Conservation (phyloP, 495 filamentous ascomycete genomes). For the Penicillium pulvis region DNA sequence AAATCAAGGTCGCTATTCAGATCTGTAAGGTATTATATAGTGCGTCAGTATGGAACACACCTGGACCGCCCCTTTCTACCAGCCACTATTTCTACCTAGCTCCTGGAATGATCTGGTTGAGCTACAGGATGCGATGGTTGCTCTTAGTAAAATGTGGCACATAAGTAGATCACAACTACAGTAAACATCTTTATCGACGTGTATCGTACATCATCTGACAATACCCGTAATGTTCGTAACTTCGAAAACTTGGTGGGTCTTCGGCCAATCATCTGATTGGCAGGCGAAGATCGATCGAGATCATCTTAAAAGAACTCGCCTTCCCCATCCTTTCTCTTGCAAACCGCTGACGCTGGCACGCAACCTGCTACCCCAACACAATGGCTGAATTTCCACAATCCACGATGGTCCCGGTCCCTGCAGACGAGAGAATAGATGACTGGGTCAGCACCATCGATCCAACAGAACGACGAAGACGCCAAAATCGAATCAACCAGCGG, state of each 20-base stretch:
- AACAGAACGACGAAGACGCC: conserved; percentile 40
- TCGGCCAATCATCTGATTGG: not conserved
- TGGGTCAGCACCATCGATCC: conserved; percentile 43
- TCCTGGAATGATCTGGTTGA: no score
- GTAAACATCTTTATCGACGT: no score
- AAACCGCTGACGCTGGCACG: not conserved
- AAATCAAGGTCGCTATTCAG: no score
- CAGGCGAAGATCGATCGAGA: not conserved
- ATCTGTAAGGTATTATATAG: no score
- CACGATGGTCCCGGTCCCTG: not conserved
- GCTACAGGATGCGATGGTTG: no score
- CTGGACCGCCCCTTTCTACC: no score
- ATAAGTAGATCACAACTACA: no score
- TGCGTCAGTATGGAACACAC: no score
- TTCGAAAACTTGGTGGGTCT: no score
- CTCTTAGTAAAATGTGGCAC: no score
- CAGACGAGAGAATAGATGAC: conserved; percentile 26
- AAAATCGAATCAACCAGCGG: conserved; percentile 50
- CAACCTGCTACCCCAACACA: not conserved
- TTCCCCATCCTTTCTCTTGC: not conserved
- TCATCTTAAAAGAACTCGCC: not conserved
- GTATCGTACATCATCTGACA: not conserved
- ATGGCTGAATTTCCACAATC: not conserved
- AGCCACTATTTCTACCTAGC: no score
- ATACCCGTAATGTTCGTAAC: not conserved